Percentiles rank a stretch among this genome's conserved stretches.
Conservation (phyloP, 495 filamentous ascomycete species). For the Lepidopterella palustris region DNA sequence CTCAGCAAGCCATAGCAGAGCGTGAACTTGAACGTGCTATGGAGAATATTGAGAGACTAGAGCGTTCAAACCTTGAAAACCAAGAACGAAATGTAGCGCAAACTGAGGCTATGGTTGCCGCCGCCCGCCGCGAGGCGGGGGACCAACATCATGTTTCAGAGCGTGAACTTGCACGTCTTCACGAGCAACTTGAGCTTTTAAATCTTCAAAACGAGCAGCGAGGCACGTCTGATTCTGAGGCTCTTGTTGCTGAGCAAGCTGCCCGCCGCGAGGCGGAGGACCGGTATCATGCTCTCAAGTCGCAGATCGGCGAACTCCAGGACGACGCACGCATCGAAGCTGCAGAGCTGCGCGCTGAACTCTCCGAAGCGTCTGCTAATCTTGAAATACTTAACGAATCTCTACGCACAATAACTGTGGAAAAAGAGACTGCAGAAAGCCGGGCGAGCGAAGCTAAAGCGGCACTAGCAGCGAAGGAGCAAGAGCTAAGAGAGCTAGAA, state of each 20-base stretch:
- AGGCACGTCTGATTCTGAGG: not conserved
- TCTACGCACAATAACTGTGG: conserved; percentile 10
- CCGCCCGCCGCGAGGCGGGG: not conserved
- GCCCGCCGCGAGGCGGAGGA: conserved; percentile 2
- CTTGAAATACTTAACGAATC: conserved; percentile 12
- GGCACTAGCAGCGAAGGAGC: conserved; percentile 19
- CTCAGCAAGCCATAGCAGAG: conserved; percentile 15
- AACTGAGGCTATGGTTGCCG: conserved; percentile 3
- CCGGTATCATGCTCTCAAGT: not conserved
- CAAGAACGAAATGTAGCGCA: not conserved
- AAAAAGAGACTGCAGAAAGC: conserved; percentile 23
- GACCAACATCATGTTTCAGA: not conserved
- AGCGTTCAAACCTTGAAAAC: not conserved
- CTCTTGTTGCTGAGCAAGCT: conserved; percentile 3
- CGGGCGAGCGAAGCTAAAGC: conserved; percentile 8
- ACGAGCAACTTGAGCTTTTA: conserved; percentile 4
- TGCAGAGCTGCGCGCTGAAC: conserved; percentile 26
- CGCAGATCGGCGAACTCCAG: conserved; percentile 12
- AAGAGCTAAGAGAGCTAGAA: conserved; percentile 59
- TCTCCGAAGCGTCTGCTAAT: conserved; percentile 18
- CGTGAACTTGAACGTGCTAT: conserved; percentile 24
- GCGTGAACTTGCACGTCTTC: conserved; percentile 20
- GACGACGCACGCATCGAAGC: conserved; percentile 25
- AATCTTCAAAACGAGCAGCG: not conserved
- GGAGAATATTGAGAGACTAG: conserved; percentile 1